Conservation (phyloP, 1,284 basidiomycete genomes). For the Marasmius tenuissimus region DNA sequence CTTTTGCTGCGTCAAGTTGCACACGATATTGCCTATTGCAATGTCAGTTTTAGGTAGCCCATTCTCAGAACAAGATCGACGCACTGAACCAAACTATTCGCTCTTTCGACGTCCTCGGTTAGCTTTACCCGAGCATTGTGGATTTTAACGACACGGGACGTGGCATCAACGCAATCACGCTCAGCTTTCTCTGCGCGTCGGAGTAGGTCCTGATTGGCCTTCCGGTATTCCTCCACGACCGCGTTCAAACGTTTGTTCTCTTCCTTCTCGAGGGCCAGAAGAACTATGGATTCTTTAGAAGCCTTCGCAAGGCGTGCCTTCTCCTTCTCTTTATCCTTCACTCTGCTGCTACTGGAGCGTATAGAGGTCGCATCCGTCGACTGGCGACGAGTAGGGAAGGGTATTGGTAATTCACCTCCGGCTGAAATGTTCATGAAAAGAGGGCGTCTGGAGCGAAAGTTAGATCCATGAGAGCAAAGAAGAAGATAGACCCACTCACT, state of each 20-base stretch:
- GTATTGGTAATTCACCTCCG: not conserved
- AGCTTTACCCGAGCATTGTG: conserved; percentile 7
- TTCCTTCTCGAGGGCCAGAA: conserved; percentile 9
- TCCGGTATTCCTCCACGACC: conserved; percentile 6
- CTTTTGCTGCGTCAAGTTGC: conserved; percentile 9
- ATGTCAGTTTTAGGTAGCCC: not conserved
- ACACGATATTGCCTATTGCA: conserved; percentile 7
- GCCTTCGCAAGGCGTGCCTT: conserved; percentile 1
- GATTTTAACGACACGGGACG: conserved; percentile 6
- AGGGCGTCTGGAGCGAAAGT: not conserved
- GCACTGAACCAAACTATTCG: conserved; percentile 6
- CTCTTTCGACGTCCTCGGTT: conserved; percentile 3
- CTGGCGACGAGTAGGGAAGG: conserved; percentile 1
- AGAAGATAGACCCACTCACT: not conserved
- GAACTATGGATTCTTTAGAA: conserved; percentile 5
- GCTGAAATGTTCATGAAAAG: not conserved
- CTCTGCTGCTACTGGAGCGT: conserved; percentile 1
- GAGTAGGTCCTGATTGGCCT: not conserved
- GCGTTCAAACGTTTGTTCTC: conserved; percentile 1
- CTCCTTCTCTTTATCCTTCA: conserved; percentile 3
- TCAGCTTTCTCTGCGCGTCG: conserved; percentile 9
- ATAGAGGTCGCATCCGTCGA: conserved; percentile 5
- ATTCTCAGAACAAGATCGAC: not conserved
- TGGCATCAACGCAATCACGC: conserved; percentile 3
- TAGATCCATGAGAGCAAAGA: not conserved